These are phyloP conservation scores for Dioscorea zingiberensis DNA, from an alignment of 106 monocot genomes.

Conservation along the genomic window DNA sequence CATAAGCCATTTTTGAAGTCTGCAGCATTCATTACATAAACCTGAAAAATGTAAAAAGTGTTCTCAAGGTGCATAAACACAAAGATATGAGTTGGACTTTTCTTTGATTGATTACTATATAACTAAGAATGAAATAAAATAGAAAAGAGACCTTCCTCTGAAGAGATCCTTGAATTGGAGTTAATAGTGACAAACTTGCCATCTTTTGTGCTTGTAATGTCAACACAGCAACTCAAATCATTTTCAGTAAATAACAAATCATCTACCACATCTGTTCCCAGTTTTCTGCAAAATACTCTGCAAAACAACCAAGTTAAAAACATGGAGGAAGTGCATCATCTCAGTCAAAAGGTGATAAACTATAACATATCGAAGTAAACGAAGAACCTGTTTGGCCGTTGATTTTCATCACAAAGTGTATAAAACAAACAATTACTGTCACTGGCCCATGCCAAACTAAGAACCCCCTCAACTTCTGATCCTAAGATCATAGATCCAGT, in stretches of 20 bases:
- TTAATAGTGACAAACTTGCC: constrained; percentile 86
- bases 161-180: constrained; percentile 87
- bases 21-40: constrained; percentile 64
- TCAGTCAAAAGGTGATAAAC: not conserved
- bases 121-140: constrained; percentile 7
- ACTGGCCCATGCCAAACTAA: constrained; percentile 76
- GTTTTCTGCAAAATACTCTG: constrained; percentile 65
- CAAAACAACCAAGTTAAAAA: constrained; percentile 8
- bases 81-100: not conserved
- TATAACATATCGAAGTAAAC: too few relatives aligned
- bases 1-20: constrained; percentile 47
- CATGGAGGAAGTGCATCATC: not conserved
- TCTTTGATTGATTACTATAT: not conserved
- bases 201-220: constrained; percentile 95
- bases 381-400: constrained; percentile 58
- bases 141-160: constrained; percentile 85
- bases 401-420: constrained; percentile 81
- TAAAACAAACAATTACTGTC: constrained; percentile 60
- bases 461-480: constrained; percentile 47
- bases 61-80: constrained; percentile 6
- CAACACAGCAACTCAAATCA: constrained; percentile 61
- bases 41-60: constrained; percentile 46
- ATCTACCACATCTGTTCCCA: constrained; percentile 40
- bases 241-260: constrained; percentile 66
- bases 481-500: constrained; percentile 34